These are phyloP conservation scores for Apiospora marii DNA, from an alignment of 2,329 filamentous ascomycete genomes.

Conservation along the genomic window DNA sequence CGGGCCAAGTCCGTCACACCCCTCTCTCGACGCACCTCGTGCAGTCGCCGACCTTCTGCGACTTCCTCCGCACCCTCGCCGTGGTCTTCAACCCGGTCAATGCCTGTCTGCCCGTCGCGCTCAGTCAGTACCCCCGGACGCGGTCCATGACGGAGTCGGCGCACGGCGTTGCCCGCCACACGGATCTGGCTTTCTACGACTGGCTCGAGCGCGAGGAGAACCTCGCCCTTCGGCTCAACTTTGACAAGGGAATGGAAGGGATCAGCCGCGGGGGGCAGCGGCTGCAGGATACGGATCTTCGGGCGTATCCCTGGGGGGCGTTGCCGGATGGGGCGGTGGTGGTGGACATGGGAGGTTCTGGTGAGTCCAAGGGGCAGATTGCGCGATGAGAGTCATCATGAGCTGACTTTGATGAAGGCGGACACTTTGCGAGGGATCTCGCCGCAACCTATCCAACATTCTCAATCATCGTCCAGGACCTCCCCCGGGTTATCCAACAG, in stretches of 20 bases:
- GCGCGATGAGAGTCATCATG: too few relatives aligned
- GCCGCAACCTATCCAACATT: background rate
- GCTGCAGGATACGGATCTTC: conserved; percentile 10
- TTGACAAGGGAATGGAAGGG: conserved; percentile 12
- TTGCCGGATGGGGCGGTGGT: background rate
- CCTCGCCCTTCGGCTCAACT: background rate
- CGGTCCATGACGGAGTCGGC: background rate
- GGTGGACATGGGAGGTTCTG: background rate
- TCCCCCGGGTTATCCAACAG: background rate
- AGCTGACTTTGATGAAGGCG: background rate
- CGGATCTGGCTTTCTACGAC: background rate
- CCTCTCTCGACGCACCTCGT: background rate
- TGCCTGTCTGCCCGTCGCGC: background rate
- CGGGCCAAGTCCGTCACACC: conserved; percentile 4
- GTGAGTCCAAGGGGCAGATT: too few relatives aligned
- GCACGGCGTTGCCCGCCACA: background rate
- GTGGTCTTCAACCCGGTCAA: background rate
- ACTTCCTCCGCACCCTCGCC: background rate
- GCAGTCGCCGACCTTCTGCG: background rate
- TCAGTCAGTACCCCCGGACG: background rate
- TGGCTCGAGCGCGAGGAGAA: background rate
- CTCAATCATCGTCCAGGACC: background rate
- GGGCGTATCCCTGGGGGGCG: background rate
- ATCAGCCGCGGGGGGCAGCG: conserved; percentile 18
- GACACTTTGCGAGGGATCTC: background rate